Evolutionary conservation across 768 basidiomycete genomes (phyloP), one percentile per base, ranked within the genome.

Genomic region (Cyclocybe aegerita): DNA sequence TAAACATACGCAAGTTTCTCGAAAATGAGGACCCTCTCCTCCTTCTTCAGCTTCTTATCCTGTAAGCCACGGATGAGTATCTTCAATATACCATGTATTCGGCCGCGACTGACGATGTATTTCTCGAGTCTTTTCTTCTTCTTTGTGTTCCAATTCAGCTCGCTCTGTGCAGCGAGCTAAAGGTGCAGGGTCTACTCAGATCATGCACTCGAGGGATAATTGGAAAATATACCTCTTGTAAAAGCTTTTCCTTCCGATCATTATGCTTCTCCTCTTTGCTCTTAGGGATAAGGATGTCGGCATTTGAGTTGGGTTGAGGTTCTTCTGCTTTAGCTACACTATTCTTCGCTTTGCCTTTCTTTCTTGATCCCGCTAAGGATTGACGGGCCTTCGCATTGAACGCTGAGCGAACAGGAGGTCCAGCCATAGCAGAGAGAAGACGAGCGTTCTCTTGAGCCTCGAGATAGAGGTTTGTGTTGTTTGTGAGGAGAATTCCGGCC

Each of bases 31-130:
- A 82, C 61, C 39, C 93, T 81, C 53, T 92, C 91, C 62, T 97
- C 94, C 65, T 93, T 91, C 70, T 88, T 92, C 42, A 96, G 71
- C 68, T 95, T 95, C 71, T 94, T 94, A 43, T 92, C 88, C 92
- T 94, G 54, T 49, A 37, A 29, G 46, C 5, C 35, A 54, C 9
- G 52, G 11, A 7, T 38, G 11, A 42, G 46, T 12, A 9, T 34
- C 37, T 36, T 9, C 4, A 39, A 34, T 23, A 23, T n/a, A 37
- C 8, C 7, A 41, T 14, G 34, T 38, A 9, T 29, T 1, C 40
- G 9, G 9, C 23, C 16, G 10, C 3, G 15, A 70, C 86, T 60
- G 49, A 92, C 93, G 60, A 98, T 94, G 61, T 93, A 98, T 55
- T 91, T 91, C 55, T 98, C 95, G 4, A 98, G 71, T 46, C 91